Evolutionary conservation across 768 basidiomycete species (phyloP).

Genomic region (Russula olivacea): DNA sequence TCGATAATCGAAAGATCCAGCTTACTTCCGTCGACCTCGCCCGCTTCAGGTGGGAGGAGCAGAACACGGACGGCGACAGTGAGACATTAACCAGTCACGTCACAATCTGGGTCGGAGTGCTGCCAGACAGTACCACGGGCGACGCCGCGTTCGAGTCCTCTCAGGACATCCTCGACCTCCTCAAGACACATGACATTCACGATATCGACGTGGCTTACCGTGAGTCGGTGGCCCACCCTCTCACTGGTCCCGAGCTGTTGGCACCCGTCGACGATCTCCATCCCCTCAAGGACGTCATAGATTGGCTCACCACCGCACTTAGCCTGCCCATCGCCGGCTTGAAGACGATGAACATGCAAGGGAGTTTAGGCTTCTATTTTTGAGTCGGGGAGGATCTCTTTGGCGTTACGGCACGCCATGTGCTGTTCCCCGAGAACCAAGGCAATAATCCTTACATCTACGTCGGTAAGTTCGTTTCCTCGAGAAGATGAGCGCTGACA

Average conservation of each 20-base stretch:
- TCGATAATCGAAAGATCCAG: slow-evolving; percentile 5
- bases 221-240: slow-evolving; percentile 23
- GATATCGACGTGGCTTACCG: slow-evolving; percentile 29
- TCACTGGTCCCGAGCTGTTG: slow-evolving; percentile 27
- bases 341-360: no score
- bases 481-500: no score
- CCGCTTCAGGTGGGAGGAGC: slow-evolving; percentile 15
- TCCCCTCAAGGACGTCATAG: slow-evolving; percentile 34
- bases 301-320: slow-evolving; percentile 35
- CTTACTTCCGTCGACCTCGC: slow-evolving; percentile 11
- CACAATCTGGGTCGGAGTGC: slow-evolving; percentile 10
- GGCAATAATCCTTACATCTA: no score
- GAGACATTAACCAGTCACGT: background rate
- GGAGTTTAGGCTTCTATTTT: no score
- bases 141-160: slow-evolving; percentile 23
- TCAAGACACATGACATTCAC: slow-evolving; percentile 18
- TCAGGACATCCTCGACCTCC: slow-evolving; percentile 24
- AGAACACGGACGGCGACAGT: no score
- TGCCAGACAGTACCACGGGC: slow-evolving; percentile 28
- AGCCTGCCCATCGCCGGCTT: slow-evolving; percentile 21
- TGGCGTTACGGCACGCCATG: no score
- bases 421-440: no score
- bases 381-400: no score
- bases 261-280: slow-evolving; percentile 26
- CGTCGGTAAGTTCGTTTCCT: no score